phyloP scores from a whole-genome alignment of 1,139 yeast genomes.

The Kodamaea derodonti region DNA sequence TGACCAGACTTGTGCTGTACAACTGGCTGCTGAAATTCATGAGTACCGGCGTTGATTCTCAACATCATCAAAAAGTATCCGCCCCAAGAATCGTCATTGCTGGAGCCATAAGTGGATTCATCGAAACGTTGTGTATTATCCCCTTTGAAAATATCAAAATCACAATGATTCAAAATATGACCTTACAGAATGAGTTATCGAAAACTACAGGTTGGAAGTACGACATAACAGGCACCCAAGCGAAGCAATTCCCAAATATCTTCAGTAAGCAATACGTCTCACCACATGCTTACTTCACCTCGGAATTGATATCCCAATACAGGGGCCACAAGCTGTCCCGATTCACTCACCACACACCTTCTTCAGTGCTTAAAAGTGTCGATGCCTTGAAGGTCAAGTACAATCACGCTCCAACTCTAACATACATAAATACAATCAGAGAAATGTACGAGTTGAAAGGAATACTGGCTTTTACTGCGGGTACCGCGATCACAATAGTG shows the following conservation, averaged over 20 bases:
- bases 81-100: conserved; percentile 79
- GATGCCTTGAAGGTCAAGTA: conserved; percentile 35
- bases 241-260: conserved; percentile 13
- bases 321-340: conserved; percentile 24
- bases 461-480: conserved; percentile 72
- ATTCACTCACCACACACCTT: conserved; percentile 15
- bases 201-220: conserved; percentile 15
- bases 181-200: conserved; percentile 32
- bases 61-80: conserved; percentile 43
- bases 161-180: conserved; percentile 72
- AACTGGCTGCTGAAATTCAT: conserved; percentile 74
- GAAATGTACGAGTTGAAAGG: conserved; percentile 81
- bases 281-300: conserved; percentile 42
- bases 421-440: conserved; percentile 48
- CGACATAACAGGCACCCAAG: conserved; percentile 25
- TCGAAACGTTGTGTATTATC: conserved; percentile 78
- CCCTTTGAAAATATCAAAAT: conserved; percentile 91
- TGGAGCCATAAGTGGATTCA: conserved; percentile 78
- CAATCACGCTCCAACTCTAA: conserved; percentile 52
- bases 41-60: conserved; percentile 48
- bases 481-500: conserved; percentile 71
- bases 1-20: conserved; percentile 69
- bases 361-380: neutral
- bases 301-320: conserved; percentile 30
- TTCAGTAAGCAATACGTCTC: conserved; percentile 39